Base-by-base conservation (phyloP, 2,329 filamentous ascomycete genomes). In the Alternaria hordeiaustralica region DNA sequence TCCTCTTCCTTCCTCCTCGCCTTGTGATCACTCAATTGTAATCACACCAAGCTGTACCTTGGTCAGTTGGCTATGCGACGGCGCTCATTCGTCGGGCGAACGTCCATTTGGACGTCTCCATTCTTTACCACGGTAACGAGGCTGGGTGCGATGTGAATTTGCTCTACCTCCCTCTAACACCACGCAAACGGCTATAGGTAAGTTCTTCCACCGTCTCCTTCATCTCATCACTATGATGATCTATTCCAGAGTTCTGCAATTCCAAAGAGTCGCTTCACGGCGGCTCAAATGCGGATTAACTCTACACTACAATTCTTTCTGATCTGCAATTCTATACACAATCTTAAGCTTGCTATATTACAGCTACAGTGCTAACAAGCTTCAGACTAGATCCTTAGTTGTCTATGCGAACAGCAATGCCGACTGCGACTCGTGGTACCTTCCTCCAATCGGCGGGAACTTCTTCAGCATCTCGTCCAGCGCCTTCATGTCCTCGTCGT, bases 391-490 rank as follows among this genome's bases (percentile, higher is more conserved):
- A 20, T 26, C 6, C 12, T 10, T 45, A 25, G n/a, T 6, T 36
- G 11, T 41, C 47, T 69, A 71, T 33, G 50, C 63, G 13, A 67
- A 71, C 13, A 71, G 13, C 25, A 67, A 55, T 41, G 47, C 30
- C 33, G 58, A 62, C 2, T 21, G 51, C 2, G 45, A 62, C 18
- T 67, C 55, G 11, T 58, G 64, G 64, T 85, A 85, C 59, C 84
- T 75, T 4, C 65, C 79, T 28, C 84, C 84, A 9, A 74, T 68
- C 28, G 84, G 72, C 49, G 80, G 74, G 43, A 84, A 76, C 58
- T 80, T 82, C 65, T 84, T 83, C 64, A 87, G 64, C 60, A 89
- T 82, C 18, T 81, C 79, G 44, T 85, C 82, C 56, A 89, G 81
- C 70, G 85, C 84, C 47, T 82, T 82, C 76, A 87, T 67, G 53